Percentiles rank a stretch among this genome's conserved stretches.
phyloP scores from a whole-genome alignment of 2,329 filamentous ascomycete species.

The Fusarium sarcochroum region DNA sequence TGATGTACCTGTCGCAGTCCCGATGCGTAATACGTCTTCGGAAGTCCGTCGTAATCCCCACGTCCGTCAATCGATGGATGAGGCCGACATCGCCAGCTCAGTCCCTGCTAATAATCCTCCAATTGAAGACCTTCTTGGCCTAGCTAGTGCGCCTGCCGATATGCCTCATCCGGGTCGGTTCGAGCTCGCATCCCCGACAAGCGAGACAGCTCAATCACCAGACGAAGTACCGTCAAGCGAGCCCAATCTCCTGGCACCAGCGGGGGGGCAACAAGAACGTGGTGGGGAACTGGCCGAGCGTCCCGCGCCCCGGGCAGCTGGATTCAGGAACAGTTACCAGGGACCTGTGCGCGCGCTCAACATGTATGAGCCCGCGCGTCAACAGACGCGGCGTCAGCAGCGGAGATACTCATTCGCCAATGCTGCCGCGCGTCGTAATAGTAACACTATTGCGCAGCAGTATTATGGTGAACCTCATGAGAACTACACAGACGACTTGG shows the following conservation, averaged over 20 bases:
- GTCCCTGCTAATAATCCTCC: conserved; percentile 51
- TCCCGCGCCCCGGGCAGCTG: conserved; percentile 37
- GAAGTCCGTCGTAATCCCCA: conserved; percentile 80
- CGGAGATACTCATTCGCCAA: conserved; percentile 69
- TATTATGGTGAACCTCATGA: conserved; percentile 68
- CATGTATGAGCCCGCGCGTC: conserved; percentile 62
- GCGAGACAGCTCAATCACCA: conserved; percentile 58
- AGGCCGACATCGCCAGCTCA: conserved; percentile 84
- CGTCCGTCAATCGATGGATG: conserved; percentile 70
- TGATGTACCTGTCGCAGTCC: conserved; percentile 93
- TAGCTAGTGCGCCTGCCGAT: conserved; percentile 72
- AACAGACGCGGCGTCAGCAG: conserved; percentile 57
- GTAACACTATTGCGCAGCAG: conserved; percentile 67
- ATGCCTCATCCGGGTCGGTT: conserved; percentile 84
- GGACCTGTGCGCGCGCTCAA: conserved; percentile 59
- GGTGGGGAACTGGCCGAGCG: conserved; percentile 40
- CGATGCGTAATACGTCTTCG: conserved; percentile 86
- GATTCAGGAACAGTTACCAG: conserved; percentile 57
- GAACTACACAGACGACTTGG: conserved; percentile 80
- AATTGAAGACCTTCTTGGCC: conserved; percentile 78
- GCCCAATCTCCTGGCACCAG: conserved; percentile 36
- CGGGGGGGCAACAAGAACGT: conserved; percentile 34
- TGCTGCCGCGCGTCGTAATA: conserved; percentile 61
- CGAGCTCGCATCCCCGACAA: conserved; percentile 69
- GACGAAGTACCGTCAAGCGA: conserved; percentile 50